Conservation (phyloP, 176 grass and related monocot species). For the Oropetium thomaeum region DNA sequence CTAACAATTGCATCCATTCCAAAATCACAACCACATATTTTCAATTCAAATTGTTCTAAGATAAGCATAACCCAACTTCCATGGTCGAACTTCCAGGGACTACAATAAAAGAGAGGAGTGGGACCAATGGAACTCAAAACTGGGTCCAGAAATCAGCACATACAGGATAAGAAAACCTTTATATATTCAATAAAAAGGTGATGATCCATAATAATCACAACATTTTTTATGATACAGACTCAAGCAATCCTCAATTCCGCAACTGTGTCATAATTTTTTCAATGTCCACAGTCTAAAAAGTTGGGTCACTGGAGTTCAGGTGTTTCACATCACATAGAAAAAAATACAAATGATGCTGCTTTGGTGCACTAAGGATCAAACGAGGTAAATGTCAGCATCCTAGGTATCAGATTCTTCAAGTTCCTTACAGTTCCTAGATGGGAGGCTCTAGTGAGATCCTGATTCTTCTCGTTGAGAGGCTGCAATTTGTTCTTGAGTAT, state of each 20-base stretch:
- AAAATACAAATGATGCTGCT: background rate
- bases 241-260: background rate
- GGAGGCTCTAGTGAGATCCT: background rate
- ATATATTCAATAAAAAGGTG: background rate
- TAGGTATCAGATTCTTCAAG: constrained; percentile 22
- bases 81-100: background rate
- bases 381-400: constrained; percentile 10
- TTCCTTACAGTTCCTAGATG: background rate
- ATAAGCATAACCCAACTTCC: background rate
- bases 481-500: background rate
- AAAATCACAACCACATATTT: background rate
- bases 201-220: background rate
- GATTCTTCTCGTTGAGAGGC: background rate
- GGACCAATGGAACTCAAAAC: background rate
- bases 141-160: background rate
- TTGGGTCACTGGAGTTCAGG: background rate
- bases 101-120: background rate
- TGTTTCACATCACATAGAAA: constrained; percentile 3
- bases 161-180: background rate
- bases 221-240: background rate
- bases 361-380: constrained; percentile 22
- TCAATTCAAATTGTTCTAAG: background rate
- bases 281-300: background rate
- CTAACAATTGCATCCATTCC: background rate
- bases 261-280: background rate